Conservation (phyloP, 2,329 filamentous ascomycete genomes). For the Hymenoscyphus scutula region DNA sequence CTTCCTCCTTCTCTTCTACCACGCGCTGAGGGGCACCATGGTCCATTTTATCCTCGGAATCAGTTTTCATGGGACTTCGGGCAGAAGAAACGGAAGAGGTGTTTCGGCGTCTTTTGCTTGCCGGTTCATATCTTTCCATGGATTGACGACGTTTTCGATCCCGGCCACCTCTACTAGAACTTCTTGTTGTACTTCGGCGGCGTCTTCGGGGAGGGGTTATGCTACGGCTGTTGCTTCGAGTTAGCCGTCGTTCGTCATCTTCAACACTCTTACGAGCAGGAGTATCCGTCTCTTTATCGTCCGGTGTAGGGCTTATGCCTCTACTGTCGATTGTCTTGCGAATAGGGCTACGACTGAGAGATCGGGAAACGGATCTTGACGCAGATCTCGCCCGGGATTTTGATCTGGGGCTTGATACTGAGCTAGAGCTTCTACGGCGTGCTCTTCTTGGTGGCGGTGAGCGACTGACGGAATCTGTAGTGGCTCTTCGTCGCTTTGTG, state of each 20-base stretch:
- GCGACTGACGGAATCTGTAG: slow-evolving; percentile 30
- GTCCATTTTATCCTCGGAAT: slow-evolving; percentile 52
- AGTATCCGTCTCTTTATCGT: slow-evolving; percentile 22
- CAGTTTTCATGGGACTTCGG: slow-evolving; percentile 50
- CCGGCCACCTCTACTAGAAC: slow-evolving; percentile 30
- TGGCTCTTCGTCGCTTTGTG: slow-evolving; percentile 34
- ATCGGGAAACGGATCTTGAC: slow-evolving; percentile 29
- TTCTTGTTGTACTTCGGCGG: slow-evolving; percentile 30
- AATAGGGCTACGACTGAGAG: slow-evolving; percentile 26
- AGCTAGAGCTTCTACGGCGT: slow-evolving; percentile 22
- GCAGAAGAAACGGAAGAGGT: slow-evolving; percentile 51
- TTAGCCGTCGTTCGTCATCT: slow-evolving; percentile 36
- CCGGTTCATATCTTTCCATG: slow-evolving; percentile 37
- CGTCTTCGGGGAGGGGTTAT: slow-evolving; percentile 33
- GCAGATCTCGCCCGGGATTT: slow-evolving; percentile 35
- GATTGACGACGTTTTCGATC: slow-evolving; percentile 36
- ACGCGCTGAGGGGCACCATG: slow-evolving; percentile 27
- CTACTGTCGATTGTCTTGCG: slow-evolving; percentile 23
- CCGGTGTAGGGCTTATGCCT: slow-evolving; percentile 29
- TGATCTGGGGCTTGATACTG: slow-evolving; percentile 26
- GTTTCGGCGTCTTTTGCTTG: slow-evolving; percentile 46
- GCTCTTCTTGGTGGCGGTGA: slow-evolving; percentile 33
- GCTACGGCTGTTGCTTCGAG: slow-evolving; percentile 37
- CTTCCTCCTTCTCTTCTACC: slow-evolving; percentile 24
- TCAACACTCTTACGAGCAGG: slow-evolving; percentile 32